Evolutionary conservation across 2,329 filamentous ascomycete species (phyloP).

Genomic region (Diaporthe velutina): DNA sequence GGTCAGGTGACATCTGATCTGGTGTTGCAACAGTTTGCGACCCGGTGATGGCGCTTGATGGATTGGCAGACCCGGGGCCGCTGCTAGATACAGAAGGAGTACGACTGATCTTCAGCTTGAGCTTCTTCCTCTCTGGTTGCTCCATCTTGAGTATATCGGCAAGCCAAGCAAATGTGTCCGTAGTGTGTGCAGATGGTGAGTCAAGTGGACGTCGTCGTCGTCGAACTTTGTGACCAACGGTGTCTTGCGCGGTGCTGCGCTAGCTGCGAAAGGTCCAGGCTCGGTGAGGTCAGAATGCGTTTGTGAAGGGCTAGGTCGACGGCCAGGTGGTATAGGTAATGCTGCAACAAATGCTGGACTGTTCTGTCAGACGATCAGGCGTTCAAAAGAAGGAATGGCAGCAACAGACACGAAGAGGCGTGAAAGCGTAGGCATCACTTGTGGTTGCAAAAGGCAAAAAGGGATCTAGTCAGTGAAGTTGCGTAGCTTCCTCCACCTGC

Average conservation of each 20-base stretch:
- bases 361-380: not conserved
- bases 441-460: not conserved
- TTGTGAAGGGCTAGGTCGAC: not conserved
- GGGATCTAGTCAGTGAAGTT: not conserved
- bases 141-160: constrained; percentile 30
- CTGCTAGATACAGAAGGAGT: constrained; percentile 36
- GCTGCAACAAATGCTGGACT: not conserved
- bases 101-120: constrained; percentile 39
- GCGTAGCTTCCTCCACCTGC: constrained; percentile 6
- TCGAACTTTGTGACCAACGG: not conserved
- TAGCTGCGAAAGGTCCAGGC: not conserved
- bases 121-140: constrained; percentile 35
- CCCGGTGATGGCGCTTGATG: constrained; percentile 3
- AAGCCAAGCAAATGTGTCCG: not conserved
- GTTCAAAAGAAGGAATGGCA: not conserved
- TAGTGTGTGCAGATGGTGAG: not conserved
- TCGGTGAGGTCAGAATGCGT: not conserved
- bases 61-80: constrained; percentile 31
- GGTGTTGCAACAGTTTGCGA: constrained; percentile 34
- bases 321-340: constrained; percentile 6
- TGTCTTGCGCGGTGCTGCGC: constrained; percentile 2
- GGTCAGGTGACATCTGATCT: constrained; percentile 34
- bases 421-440: not conserved
- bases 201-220: not conserved
- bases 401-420: not conserved